Conservation (phyloP, 176 grass and related monocot species). For the Triticum monococcum region DNA sequence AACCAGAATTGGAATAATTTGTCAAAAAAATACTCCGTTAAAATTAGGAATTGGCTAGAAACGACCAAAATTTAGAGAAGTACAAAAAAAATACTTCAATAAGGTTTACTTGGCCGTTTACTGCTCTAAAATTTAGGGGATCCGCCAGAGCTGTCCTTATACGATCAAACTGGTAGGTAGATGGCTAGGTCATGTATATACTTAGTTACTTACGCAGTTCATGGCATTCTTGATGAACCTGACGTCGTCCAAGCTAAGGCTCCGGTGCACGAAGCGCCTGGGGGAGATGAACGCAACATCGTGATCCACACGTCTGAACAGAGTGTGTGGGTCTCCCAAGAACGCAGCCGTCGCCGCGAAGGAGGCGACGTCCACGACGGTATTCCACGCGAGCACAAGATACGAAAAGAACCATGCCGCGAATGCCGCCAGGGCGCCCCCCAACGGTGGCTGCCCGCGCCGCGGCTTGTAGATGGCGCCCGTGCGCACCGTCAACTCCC, state of each 20-base stretch:
- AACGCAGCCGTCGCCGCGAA: not conserved
- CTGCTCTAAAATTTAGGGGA: no score
- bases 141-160: no score
- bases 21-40: no score
- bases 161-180: no score
- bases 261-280: conserved; percentile 5
- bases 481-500: no score
- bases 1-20: no score
- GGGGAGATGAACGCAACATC: not conserved
- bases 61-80: no score
- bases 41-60: no score
- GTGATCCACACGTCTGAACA: not conserved
- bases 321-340: not conserved
- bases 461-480: no score
- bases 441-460: not conserved
- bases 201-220: conserved; percentile 44
- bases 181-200: no score
- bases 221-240: conserved; percentile 47
- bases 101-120: no score
- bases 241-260: conserved; percentile 36
- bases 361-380: not conserved
- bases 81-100: no score
- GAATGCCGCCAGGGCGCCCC: not conserved
- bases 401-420: not conserved
- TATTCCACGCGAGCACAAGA: not conserved